Base-by-base conservation (phyloP, 2,329 filamentous ascomycete species). In the Anthostomella pinea region DNA sequence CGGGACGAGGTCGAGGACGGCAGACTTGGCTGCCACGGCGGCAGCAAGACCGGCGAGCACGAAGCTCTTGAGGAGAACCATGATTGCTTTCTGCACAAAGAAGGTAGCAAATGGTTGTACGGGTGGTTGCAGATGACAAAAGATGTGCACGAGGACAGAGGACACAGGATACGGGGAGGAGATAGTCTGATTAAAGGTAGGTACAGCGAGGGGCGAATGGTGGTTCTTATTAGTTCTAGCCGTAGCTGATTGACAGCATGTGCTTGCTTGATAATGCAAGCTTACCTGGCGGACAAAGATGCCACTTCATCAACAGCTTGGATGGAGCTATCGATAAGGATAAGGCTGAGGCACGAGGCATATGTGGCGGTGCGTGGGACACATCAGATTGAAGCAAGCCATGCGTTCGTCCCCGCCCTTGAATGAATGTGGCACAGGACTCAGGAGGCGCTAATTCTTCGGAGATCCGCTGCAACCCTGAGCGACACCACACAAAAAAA, bases 1-100 rank as follows among this genome's bases (percentile, higher is more conserved):
- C 38, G 91, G 89, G 42, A 85, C 81, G 44, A 98, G 83, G 65
- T 97, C 91, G 54, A 95, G 73, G 48, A 98, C 93, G 38, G 87
- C 85, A 38, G 88, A 93, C 55, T 82, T 81, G 56, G 86, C 83
- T 43, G 79, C 71, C 39, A 74, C 79, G 19, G 66, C 68, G 47
- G 70, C 66, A 35, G 74, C 68, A 28, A 82, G 64, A 45, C 72
- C 70, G 49, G 71, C 66, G 62, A 81, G 64, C 63, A 79, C 62
- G 55, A 82, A 68, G 67, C 72, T 75, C 71, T 78, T 80, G 51
- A 82, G 51, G 38, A 76, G 64, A 55, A 79, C 73, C 74, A 79
- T 51, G 37, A 35, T 45, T 29, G 22, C 35, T 42, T 30, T 28
- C n/a, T n/a, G 43, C 31, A 37, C 11, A 22, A 7, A 16, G 14